phyloP scores from a whole-genome alignment of 2,329 filamentous ascomycete species.

The Pseudogymnoascus pannorum region DNA sequence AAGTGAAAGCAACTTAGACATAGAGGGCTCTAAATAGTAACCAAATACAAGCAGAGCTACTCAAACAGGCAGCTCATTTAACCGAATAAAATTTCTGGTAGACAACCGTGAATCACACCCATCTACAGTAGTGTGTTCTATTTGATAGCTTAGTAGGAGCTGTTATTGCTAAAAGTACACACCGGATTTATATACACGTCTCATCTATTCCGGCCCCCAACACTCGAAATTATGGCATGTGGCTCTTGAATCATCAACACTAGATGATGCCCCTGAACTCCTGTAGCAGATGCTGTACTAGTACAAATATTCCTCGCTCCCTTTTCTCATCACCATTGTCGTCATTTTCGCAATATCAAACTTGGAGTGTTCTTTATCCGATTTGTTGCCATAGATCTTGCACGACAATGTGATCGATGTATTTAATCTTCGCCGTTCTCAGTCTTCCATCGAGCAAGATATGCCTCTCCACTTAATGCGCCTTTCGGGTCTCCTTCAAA shows the following conservation, averaged over 20 bases:
- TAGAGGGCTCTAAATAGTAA: neutral
- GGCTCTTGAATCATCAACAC: constrained; percentile 4
- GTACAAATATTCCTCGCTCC: neutral
- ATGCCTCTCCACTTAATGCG: constrained; percentile 53
- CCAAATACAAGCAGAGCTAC: neutral
- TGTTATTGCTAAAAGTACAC: neutral
- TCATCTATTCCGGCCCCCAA: neutral
- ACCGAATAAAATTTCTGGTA: neutral
- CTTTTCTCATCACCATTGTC: neutral
- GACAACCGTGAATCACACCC: neutral
- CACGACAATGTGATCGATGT: neutral
- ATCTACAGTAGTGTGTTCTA: neutral
- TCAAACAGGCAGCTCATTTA: neutral
- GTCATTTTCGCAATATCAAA: neutral
- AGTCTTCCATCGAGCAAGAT: constrained; percentile 59
- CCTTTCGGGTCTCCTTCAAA: constrained; percentile 47
- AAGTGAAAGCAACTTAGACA: neutral
- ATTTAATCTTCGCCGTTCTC: constrained; percentile 49
- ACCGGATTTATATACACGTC: neutral
- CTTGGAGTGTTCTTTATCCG: neutral
- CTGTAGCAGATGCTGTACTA: neutral
- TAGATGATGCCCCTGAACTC: neutral
- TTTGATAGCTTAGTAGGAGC: neutral
- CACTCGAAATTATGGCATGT: neutral
- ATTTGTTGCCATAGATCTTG: neutral